These are phyloP conservation scores for Paecilomyces niveus DNA, from an alignment of 2,329 filamentous ascomycete species.

Conservation along the genomic window DNA sequence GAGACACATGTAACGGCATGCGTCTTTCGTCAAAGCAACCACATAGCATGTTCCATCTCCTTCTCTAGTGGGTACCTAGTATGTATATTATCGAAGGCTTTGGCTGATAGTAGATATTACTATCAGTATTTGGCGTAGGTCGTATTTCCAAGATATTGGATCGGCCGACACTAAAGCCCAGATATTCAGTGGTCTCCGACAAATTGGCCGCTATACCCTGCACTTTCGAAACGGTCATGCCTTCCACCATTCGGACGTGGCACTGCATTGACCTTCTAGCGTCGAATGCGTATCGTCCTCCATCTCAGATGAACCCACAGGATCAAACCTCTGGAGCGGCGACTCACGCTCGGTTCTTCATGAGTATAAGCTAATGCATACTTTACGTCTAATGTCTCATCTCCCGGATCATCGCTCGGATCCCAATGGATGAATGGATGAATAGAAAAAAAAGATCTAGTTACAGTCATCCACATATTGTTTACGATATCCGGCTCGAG, in stretches of 20 bases:
- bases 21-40: neutral
- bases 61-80: neutral
- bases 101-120: neutral
- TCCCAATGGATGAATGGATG: neutral
- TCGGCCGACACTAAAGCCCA: neutral
- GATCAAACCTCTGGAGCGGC: neutral
- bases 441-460: neutral
- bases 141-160: neutral
- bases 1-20: neutral
- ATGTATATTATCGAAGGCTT: neutral
- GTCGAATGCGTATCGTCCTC: neutral
- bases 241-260: neutral
- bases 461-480: neutral
- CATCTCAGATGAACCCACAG: neutral
- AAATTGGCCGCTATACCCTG: neutral
- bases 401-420: neutral
- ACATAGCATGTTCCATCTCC: neutral
- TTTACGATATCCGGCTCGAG: neutral
- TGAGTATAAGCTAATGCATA: neutral
- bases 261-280: neutral
- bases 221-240: neutral
- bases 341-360: neutral
- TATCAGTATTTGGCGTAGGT: neutral
- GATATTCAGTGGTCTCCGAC: neutral
- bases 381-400: neutral